phyloP scores from a whole-genome alignment of 1,284 basidiomycete genomes.

The Trichosporon inkin region DNA sequence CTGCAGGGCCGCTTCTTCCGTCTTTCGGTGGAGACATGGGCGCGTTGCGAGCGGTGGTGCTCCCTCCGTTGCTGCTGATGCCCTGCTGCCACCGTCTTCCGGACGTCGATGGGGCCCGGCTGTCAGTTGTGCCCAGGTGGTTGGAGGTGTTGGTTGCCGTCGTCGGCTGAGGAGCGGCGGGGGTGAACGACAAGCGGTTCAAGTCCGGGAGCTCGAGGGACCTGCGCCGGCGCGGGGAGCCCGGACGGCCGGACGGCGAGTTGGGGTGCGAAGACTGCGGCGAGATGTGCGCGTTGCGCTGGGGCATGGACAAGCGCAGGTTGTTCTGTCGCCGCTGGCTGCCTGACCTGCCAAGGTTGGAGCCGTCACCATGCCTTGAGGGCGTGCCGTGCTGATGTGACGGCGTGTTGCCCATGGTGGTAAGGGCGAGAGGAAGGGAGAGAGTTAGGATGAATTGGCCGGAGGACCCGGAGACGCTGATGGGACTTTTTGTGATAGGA shows the following conservation, averaged over 20 bases:
- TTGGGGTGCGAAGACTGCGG: constrained; percentile 41
- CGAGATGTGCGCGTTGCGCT: constrained; percentile 32
- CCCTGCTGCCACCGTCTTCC: constrained; percentile 6
- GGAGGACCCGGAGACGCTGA: too few species aligned
- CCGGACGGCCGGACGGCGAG: constrained; percentile 36
- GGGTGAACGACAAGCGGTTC: constrained; percentile 48
- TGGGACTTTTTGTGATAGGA: neutral
- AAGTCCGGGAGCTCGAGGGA: constrained; percentile 50
- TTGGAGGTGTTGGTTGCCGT: constrained; percentile 43
- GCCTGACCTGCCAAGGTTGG: constrained; percentile 20
- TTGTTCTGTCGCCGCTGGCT: constrained; percentile 29
- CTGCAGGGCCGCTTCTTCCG: neutral
- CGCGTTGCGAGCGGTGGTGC: neutral
- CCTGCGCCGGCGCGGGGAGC: constrained; percentile 45
- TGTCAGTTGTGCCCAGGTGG: constrained; percentile 23
- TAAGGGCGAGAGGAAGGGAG: neutral
- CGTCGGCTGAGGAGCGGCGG: constrained; percentile 41
- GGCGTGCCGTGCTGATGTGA: constrained; percentile 39
- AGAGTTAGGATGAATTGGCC: neutral
- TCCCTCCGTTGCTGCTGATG: neutral
- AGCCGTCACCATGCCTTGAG: constrained; percentile 15
- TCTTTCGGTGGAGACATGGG: neutral
- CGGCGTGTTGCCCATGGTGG: constrained; percentile 48
- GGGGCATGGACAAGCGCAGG: constrained; percentile 44
- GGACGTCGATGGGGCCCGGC: constrained; percentile 6